Conservation (phyloP, 2,329 filamentous ascomycete species). For the Teratosphaeria viscida region DNA sequence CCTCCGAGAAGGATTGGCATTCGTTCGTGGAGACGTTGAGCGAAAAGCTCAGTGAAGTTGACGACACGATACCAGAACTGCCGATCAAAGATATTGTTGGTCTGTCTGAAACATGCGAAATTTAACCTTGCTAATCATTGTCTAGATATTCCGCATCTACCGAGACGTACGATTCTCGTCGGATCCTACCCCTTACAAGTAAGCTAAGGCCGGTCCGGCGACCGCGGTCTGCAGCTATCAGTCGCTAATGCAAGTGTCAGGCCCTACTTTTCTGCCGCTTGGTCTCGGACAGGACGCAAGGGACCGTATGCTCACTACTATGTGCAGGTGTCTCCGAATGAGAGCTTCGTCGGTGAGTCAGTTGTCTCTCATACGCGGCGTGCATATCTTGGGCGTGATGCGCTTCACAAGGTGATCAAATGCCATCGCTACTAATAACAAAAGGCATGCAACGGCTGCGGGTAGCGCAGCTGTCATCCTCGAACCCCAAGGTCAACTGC, state of each 20-base stretch:
- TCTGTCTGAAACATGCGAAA: slow-evolving; percentile 1
- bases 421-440: not conserved
- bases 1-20: slow-evolving; percentile 70
- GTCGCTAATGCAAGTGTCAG: slow-evolving; percentile 1
- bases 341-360: slow-evolving; percentile 59
- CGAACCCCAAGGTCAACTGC: not conserved
- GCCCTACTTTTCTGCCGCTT: slow-evolving; percentile 5
- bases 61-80: slow-evolving; percentile 76
- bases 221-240: not conserved
- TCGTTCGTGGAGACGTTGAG: slow-evolving; percentile 65
- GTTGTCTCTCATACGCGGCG: not conserved
- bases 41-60: slow-evolving; percentile 57
- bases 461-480: not conserved
- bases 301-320: slow-evolving; percentile 85
- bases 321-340: slow-evolving; percentile 62
- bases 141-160: slow-evolving; percentile 70
- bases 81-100: slow-evolving; percentile 69
- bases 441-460: not conserved
- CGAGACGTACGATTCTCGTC: slow-evolving; percentile 54
- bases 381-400: not conserved
- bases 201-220: slow-evolving; percentile 1
- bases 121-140: not conserved
- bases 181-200: slow-evolving; percentile 64
- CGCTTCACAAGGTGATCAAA: not conserved
- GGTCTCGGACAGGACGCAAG: slow-evolving; percentile 75